Evolutionary conservation across 2,329 filamentous ascomycete species (phyloP), one percentile per base, ranked within the genome.

Genomic region (Ophiostoma tasmaniense): DNA sequence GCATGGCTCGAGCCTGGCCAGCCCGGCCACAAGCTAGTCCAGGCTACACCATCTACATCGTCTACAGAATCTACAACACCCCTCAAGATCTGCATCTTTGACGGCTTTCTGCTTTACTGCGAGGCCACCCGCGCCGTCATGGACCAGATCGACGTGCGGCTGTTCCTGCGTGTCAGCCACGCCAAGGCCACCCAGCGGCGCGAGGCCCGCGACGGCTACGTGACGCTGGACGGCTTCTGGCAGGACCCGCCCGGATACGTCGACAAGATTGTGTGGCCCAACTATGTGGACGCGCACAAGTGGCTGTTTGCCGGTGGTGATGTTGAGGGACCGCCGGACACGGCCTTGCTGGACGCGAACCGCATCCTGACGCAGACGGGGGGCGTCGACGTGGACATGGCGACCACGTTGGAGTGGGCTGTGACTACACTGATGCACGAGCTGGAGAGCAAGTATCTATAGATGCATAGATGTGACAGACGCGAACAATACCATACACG

Each of bases 211-310:
- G 87, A 85, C 73, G 91, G 91, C 13, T 95, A 95, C 77, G 90
- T 92, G 37, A 94, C 91, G 2, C 78, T 90, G 5, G 88, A 97
- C 75, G 94, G 93, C 35, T 99, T 97, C 80, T 99, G 95, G 95
- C 85, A 89, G 69, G 95, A 99, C 78, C 95, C 95, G 0, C 92
- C 92, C 0, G 93, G 92, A 0, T 99, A 98, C 77, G 93, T 98
- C 50, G 93, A 98, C 77, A 86, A 90, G 76, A 85, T 99, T 68
- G 95, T 99, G 4, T 99, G 95, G 95, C 94, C 94, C 3, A 94
- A 96, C 74, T 98, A 97, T 78, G 91, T 90, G 3, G 82, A 85
- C 67, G 87, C 92, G 74, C 93, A 98, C 79, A 81, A 82, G 28
- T 96, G 91, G 83, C 81, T 99, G 77, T 95, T 97, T 76, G 79